Evolutionary conservation across 345 rosid species (phyloP), one percentile per base, ranked within the genome.

Genomic region (Microthlaspi erraticum): DNA sequence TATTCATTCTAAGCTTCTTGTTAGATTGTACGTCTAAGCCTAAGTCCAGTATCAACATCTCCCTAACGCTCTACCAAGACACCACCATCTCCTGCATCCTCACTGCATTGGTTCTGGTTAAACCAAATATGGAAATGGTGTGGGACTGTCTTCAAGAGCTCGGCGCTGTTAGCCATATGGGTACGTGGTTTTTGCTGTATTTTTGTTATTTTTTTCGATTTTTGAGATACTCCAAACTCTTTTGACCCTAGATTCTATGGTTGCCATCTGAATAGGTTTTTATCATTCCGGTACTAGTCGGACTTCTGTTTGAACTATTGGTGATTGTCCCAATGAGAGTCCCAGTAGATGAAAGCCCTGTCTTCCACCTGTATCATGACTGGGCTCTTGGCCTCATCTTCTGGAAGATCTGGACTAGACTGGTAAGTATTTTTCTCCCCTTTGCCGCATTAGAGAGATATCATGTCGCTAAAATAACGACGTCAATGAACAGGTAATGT

Each of bases 321-420:
- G 97, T 95, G 65, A 90, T 95, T 81, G 99, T 92, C 53, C 99
- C 99, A 3, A 88, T 95, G 98, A 85, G 99, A 71, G 98, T 95
- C 60, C 99, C 98, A n/a, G 96, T 89, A 60, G 98, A 95, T 65
- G 99, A 95, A 81, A 95, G 99, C 77, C 99, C 99, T 5, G 99
- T 95, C 66, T 95, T 95, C 81, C 96, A 92, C 63, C 79, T 95
- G 46, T 95, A 95, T 77, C 99, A 95, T 77, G 98, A 95, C 70
- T 95, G 99, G 99, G 98, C 99, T 14, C 81, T 95, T 60, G 99
- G 98, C 39, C 92, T 95, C 32, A 90, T 95, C 73, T 90, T 95
- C 71, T 89, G 92, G 53, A 95, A 95, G 89, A 95, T 95, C 65
- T 95, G 99, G 98, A 95, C 99, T 36, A 84, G 97, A 77, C 84